phyloP scores from a whole-genome alignment of 2,329 filamentous ascomycete genomes.

The Penicillium sp. region DNA sequence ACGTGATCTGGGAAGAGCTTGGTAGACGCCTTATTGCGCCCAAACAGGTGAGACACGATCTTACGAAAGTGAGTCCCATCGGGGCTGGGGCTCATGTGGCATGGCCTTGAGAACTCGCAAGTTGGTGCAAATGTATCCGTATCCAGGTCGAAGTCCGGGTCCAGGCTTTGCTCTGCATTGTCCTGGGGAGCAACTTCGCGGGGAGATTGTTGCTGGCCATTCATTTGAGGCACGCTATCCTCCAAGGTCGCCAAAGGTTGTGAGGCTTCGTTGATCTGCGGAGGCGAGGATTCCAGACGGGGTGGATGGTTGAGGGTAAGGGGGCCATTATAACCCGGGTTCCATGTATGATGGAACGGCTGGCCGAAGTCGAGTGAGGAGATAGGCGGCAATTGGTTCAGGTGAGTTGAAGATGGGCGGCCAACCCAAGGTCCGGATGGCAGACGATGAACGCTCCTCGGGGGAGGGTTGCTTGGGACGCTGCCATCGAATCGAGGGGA shows the following conservation, averaged over 20 bases:
- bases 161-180: background rate
- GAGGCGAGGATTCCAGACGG: no score
- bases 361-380: background rate
- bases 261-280: no score
- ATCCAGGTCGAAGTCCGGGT: constrained; percentile 25
- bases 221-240: no score
- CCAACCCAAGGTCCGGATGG: background rate
- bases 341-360: background rate
- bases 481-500: no score
- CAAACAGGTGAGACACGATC: constrained; percentile 79
- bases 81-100: constrained; percentile 22
- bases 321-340: background rate
- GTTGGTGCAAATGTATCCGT: constrained; percentile 44
- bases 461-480: no score
- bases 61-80: constrained; percentile 62
- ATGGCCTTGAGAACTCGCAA: constrained; percentile 20
- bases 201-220: no score
- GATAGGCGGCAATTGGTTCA: background rate
- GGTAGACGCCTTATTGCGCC: constrained; percentile 78
- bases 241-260: no score
- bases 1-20: constrained; percentile 64
- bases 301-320: no score
- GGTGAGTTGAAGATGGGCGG: background rate
- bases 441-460: no score
- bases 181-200: no score